These are phyloP conservation scores for Pseudocercospora vitis DNA, from an alignment of 2,329 filamentous ascomycete genomes.

Conservation along the genomic window DNA sequence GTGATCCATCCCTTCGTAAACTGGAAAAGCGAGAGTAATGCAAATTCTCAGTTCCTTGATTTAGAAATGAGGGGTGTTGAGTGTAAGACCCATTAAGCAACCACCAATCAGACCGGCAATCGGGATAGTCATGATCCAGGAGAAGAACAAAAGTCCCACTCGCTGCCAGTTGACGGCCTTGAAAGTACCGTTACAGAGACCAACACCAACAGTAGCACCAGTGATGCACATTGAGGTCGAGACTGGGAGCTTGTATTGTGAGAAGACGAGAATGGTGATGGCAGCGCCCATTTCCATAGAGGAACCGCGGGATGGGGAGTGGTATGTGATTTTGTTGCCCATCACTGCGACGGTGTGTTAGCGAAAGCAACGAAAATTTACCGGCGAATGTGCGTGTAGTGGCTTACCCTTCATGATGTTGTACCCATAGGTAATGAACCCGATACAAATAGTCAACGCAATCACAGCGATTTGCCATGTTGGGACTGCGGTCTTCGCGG, in stretches of 20 bases:
- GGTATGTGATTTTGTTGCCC: constrained; percentile 50
- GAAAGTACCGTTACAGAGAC: constrained; percentile 58
- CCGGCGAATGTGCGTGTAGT: no score
- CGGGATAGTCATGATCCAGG: constrained; percentile 61
- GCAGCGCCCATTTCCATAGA: constrained; percentile 60
- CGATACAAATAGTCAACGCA: constrained; percentile 53
- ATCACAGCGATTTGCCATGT: constrained; percentile 60
- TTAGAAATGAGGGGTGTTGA: constrained; percentile 16
- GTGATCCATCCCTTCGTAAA: not conserved
- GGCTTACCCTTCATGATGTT: constrained; percentile 54
- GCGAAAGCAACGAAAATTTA: no score
- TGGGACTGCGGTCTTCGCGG: constrained; percentile 54
- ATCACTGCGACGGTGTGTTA: constrained; percentile 58
- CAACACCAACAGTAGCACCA: constrained; percentile 60
- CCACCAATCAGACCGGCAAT: constrained; percentile 49
- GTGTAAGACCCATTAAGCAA: constrained; percentile 57
- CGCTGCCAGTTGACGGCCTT: constrained; percentile 61
- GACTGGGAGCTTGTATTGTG: constrained; percentile 60
- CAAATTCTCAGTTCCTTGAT: not conserved
- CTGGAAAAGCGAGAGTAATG: not conserved
- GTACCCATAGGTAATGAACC: constrained; percentile 62
- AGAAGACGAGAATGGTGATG: constrained; percentile 62
- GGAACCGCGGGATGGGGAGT: constrained; percentile 59
- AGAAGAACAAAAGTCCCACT: constrained; percentile 59
- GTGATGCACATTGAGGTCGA: constrained; percentile 65